Evolutionary conservation across 192 early-diverging fungal genomes (phyloP).

Genomic region (Fimicolochytrium jonesii): DNA sequence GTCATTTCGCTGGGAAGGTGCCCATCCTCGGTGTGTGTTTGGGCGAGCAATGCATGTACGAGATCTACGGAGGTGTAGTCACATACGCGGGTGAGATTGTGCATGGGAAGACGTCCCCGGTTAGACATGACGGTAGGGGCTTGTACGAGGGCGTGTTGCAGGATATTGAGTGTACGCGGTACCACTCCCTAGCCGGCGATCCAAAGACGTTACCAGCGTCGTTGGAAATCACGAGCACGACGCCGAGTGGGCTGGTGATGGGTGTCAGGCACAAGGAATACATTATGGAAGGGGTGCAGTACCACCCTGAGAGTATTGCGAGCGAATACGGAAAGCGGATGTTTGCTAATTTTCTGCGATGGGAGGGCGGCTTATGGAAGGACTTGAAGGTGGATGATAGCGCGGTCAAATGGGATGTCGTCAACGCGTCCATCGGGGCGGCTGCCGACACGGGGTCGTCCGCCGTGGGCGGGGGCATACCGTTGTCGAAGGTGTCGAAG

Average conservation of each 20-base stretch:
- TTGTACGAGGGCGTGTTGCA: slow-evolving; percentile 81
- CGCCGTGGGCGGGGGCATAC: slow-evolving; percentile 23
- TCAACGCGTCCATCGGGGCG: not conserved
- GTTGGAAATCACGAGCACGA: slow-evolving; percentile 84
- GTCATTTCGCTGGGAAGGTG: slow-evolving; percentile 86
- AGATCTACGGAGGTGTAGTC: slow-evolving; percentile 91
- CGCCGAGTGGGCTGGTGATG: slow-evolving; percentile 86
- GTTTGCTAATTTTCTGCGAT: slow-evolving; percentile 85
- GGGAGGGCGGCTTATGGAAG: slow-evolving; percentile 84
- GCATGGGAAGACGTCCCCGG: slow-evolving; percentile 91
- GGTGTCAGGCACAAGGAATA: slow-evolving; percentile 86
- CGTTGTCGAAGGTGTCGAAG: slow-evolving; percentile 42
- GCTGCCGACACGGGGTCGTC: not conserved
- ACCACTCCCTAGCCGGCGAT: slow-evolving; percentile 94
- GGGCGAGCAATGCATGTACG: slow-evolving; percentile 97
- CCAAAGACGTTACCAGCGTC: slow-evolving; percentile 64
- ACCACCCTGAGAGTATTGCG: slow-evolving; percentile 96
- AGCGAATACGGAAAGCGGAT: slow-evolving; percentile 85
- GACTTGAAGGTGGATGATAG: slow-evolving; percentile 33
- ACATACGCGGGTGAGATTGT: slow-evolving; percentile 92
- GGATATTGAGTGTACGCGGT: slow-evolving; percentile 84
- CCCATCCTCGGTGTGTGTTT: slow-evolving; percentile 97
- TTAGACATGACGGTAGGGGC: slow-evolving; percentile 88
- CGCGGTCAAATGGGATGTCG: slow-evolving; percentile 12
- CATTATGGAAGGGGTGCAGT: slow-evolving; percentile 95